Evolutionary conservation across 495 filamentous ascomycete genomes (phyloP).

Genomic region (Tuber aestivum): DNA sequence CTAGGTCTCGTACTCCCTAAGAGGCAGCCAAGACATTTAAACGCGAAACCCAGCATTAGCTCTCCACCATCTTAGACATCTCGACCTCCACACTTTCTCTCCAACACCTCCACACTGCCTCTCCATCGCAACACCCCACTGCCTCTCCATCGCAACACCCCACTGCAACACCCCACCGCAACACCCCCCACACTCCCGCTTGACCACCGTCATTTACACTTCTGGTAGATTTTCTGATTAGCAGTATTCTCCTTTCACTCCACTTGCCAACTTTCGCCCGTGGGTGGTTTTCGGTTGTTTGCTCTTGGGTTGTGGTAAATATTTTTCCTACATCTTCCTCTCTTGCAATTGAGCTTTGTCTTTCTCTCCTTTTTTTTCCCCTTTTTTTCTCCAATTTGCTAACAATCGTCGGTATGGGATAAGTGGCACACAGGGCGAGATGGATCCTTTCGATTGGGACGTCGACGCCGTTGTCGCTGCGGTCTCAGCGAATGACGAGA

Average conservation of each 20-base stretch:
- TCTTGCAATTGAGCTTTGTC: neutral
- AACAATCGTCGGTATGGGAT: neutral
- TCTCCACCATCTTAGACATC: neutral
- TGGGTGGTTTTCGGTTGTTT: neutral
- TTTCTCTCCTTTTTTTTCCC: neutral
- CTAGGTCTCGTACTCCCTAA: neutral
- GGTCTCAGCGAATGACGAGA: constrained; percentile 1
- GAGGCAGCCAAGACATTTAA: neutral
- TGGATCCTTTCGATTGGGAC: constrained; percentile 31
- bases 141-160: neutral
- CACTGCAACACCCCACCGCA: neutral
- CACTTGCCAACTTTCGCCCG: neutral
- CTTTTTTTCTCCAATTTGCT: neutral
- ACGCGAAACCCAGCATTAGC: neutral
- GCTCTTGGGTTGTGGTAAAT: neutral
- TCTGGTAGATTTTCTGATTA: neutral
- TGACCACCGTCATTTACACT: neutral
- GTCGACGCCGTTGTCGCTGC: constrained; percentile 9
- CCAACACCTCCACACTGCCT: neutral
- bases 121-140: neutral
- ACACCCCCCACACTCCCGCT: neutral
- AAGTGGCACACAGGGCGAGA: neutral
- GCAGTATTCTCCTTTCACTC: neutral
- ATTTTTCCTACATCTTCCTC: neutral
- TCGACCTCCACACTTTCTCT: no score